A percentile compares a stretch with the other conserved stretches of the same genome.
phyloP scores from a whole-genome alignment of 2,329 filamentous ascomycete species.

The Ophiostoma tasmaniense region DNA sequence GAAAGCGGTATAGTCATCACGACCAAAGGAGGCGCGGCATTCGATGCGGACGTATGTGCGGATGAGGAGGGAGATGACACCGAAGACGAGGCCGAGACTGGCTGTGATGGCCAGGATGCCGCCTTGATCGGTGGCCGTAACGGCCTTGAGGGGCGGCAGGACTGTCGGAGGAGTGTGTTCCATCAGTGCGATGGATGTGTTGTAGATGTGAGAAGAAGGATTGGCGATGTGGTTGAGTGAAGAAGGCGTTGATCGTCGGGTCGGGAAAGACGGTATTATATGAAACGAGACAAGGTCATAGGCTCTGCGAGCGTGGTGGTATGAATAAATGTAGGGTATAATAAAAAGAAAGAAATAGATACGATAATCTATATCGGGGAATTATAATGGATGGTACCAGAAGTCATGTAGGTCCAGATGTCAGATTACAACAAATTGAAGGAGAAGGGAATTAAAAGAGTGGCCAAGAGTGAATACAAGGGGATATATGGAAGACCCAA shows the following conservation, averaged over 20 bases:
- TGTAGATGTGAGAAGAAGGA: not conserved
- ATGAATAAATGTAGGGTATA: not conserved
- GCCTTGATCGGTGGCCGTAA: slow-evolving; percentile 32
- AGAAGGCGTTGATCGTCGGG: not conserved
- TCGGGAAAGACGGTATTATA: not conserved
- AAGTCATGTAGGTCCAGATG: not conserved
- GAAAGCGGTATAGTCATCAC: slow-evolving; percentile 29
- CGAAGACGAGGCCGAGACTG: slow-evolving; percentile 30
- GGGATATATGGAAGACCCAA: not conserved
- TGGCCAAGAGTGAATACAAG: not conserved
- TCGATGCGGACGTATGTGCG: slow-evolving; percentile 32
- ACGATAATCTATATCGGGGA: not conserved
- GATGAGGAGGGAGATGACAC: slow-evolving; percentile 32
- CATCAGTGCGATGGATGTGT: slow-evolving; percentile 9
- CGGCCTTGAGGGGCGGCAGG: slow-evolving; percentile 29
- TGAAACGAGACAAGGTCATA: slow-evolving; percentile 1
- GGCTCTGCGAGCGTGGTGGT: not conserved
- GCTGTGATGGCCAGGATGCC: slow-evolving; percentile 34
- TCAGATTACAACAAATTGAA: not conserved
- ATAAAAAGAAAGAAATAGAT: not conserved
- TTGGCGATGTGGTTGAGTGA: not conserved
- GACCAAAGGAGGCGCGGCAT: slow-evolving; percentile 25
- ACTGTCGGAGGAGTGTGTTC: slow-evolving; percentile 14
- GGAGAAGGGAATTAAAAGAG: not conserved
- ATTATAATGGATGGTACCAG: not conserved